Percentiles rank a stretch among this genome's conserved stretches.
phyloP scores from a whole-genome alignment of 1,139 yeast genomes.

The Candida frijolesensis region DNA sequence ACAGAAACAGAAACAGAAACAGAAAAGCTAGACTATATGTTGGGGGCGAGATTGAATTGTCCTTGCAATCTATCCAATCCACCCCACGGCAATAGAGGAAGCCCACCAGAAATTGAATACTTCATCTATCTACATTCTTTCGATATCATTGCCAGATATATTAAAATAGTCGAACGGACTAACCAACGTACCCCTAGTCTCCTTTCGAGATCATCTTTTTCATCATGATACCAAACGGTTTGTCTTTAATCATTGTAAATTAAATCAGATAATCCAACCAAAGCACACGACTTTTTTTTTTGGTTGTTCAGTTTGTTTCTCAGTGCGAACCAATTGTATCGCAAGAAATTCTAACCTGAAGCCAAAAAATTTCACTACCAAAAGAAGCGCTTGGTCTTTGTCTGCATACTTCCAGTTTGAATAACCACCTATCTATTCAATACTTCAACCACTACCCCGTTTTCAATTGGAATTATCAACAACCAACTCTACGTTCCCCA shows the following conservation, averaged over 20 bases:
- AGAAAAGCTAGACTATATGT: too few relatives aligned
- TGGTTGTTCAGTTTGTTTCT: not conserved
- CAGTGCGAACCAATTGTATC: conserved; percentile 5
- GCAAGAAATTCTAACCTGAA: conserved; percentile 6
- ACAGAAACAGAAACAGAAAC: too few relatives aligned
- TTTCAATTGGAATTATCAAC: not conserved
- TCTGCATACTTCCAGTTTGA: not conserved
- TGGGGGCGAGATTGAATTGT: too few relatives aligned
- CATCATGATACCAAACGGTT: too few relatives aligned
- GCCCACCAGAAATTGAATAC: too few relatives aligned
- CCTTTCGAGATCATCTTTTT: not conserved
- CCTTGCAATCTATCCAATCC: too few relatives aligned
- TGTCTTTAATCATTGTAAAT: too few relatives aligned
- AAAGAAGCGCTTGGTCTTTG: not conserved
- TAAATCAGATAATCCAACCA: not conserved
- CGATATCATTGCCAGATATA: too few relatives aligned
- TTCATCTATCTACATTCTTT: too few relatives aligned
- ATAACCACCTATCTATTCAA: not conserved
- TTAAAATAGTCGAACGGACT: too few relatives aligned
- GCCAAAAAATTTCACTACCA: conserved; percentile 1
- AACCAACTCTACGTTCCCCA: not conserved
- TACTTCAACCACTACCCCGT: not conserved
- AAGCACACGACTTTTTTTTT: conserved; percentile 1
- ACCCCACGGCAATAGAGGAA: too few relatives aligned
- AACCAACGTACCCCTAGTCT: not conserved